Evolutionary conservation across 345 rosid genomes (phyloP), one percentile per base, ranked within the genome.

Genomic region (Boechera retrofracta): DNA sequence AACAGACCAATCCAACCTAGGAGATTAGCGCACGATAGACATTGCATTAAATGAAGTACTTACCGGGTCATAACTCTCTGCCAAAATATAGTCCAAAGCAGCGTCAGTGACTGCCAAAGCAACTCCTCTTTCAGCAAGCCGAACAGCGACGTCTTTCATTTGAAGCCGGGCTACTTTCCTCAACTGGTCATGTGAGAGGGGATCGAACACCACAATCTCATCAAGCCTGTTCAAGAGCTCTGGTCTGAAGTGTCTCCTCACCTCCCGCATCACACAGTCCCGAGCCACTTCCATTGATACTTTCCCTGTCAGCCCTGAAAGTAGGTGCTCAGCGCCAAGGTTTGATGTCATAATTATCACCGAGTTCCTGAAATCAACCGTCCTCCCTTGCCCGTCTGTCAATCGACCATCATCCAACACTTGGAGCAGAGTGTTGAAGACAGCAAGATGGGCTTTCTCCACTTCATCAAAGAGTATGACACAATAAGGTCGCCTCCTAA

Each of bases 301-400:
- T 64, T 92, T 89, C 33, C 98, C 98, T 1, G 69, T 82, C 6
- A 94, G 62, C 2, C 98, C 97, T 3, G 92, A 80, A 0, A 94
- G 81, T 15, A 94, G 89, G 52, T 90, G 92, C 57, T 94, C 99
- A 0, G 97, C 97, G 4, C 98, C 98, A 12, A 94, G 92, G 82
- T 94, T 92, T 0, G 99, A 94, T 0, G 99, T 94, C 99, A 94
- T 89, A 62, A 94, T 89, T 11, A 94, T 90, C 21, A 94, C 92
- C 0, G 97, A 84, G 21, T 90, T 92, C 59, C 91, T 83, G 53
- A 92, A 94, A 61, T 94, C 95, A 0, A 94, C 97, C 0, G 95
- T 94, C 33, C 97, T 89, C 21, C 98, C 98, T 81, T 94, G 98
- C 0, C 98, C 97, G 11, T 94, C 98, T 2, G 98, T 94, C 51